Evolutionary conservation across 805 yeast genomes (phyloP).

Genomic region (Metschnikowia rubicola): DNA sequence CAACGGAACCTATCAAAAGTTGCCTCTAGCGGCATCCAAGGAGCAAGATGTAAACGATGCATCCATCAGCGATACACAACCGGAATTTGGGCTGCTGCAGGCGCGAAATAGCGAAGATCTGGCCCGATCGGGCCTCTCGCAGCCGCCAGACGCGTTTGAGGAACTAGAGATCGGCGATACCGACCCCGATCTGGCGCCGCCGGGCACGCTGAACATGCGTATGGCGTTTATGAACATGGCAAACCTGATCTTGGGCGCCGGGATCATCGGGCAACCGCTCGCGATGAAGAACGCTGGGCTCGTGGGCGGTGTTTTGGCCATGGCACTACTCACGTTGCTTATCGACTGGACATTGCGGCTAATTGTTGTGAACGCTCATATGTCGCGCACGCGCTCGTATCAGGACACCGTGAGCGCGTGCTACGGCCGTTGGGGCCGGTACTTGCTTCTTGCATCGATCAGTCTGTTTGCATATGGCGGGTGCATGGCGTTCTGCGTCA

Average conservation of each 20-base stretch:
- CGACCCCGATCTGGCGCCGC: neutral
- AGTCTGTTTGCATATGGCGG: constrained; percentile 94
- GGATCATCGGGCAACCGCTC: constrained; percentile 90
- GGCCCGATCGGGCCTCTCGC: neutral
- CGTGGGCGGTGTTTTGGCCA: constrained; percentile 62
- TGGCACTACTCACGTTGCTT: constrained; percentile 57
- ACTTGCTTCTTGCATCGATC: constrained; percentile 67
- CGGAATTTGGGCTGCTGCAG: too few relatives aligned
- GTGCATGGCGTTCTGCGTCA: constrained; percentile 87
- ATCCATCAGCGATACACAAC: too few relatives aligned
- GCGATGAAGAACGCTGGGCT: constrained; percentile 82
- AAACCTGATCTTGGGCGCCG: constrained; percentile 91
- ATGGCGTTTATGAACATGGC: constrained; percentile 98
- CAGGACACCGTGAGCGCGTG: constrained; percentile 82
- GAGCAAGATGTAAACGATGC: neutral
- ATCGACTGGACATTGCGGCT: constrained; percentile 86
- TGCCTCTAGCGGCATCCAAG: neutral
- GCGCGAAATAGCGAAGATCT: too few relatives aligned
- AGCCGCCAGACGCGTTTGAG: constrained; percentile 1
- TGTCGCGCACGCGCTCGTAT: constrained; percentile 72
- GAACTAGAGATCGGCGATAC: constrained; percentile 6
- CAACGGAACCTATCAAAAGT: constrained; percentile 1
- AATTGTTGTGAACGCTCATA: constrained; percentile 76
- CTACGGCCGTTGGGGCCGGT: constrained; percentile 70
- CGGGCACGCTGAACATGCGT: constrained; percentile 46